Base-by-base conservation (phyloP, 2,329 filamentous ascomycete genomes). In the Penicillium sp. region DNA sequence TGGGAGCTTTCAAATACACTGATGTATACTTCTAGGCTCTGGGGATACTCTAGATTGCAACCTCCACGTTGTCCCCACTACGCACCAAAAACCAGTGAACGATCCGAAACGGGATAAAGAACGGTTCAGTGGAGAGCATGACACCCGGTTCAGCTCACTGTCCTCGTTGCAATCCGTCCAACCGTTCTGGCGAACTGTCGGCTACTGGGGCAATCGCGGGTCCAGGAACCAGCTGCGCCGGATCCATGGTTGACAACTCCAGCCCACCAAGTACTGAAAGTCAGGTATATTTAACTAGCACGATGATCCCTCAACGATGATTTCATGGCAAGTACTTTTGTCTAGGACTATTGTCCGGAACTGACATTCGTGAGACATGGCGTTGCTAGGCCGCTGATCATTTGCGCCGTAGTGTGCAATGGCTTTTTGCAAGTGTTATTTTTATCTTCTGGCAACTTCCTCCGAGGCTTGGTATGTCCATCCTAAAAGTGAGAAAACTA, bases 91-190 rank as follows among this genome's bases (percentile, higher is more conserved):
- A 47, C 40, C 37, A 45, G 31, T 37, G 15, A 44, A 20, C 27
- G 33, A 51, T 46, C 40, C 32, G 29, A 39, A 31, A 25, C 12
- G 9, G 29, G 15, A 12, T 3, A 41, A 39, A 38, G 32, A 44
- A 48, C 45, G 55, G 49, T 37, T 56, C 42, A 35, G 56, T 59
- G 56, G 58, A 56, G 46, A 44, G 42, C 9, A 47, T 52, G 44
- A 47, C 43, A 46, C 45, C 54, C 44, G 31, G 47, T 42, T 53
- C 41, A 55, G 48, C 40, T 53, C 35, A 24, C 48, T 50, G 49
- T 42, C 32, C 25, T 47, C 44, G 42, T 47, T 54, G 44, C 43
- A 43, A 59, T 57, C 52, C 52, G 58, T 55, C 54, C 54, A 56
- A 54, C 46, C 48, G 46, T 47, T 42, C 12, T 6, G 28, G n/a